Evolutionary conservation across 306 rosid genomes (phyloP).

Genomic region (Hippophae tibetana): DNA sequence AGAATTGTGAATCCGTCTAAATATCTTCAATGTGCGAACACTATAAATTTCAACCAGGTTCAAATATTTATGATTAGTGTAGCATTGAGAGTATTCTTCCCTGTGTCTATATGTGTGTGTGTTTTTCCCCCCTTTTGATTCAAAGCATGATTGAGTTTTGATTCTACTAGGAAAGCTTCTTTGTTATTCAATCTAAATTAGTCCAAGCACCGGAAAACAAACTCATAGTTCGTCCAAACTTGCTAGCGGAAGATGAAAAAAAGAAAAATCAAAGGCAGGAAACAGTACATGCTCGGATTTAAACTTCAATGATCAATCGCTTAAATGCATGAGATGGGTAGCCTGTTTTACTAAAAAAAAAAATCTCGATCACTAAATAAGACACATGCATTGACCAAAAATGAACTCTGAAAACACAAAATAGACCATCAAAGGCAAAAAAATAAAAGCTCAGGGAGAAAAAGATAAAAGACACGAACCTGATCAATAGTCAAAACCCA

Average conservation of each 20-base stretch:
- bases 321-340: slow-evolving; percentile 25
- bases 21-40: too few relatives aligned
- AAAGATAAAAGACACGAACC: background rate
- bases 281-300: slow-evolving; percentile 5
- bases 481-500: background rate
- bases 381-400: slow-evolving; percentile 13
- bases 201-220: background rate
- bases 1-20: too few relatives aligned
- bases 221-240: slow-evolving; percentile 7
- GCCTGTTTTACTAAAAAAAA: slow-evolving; percentile 1
- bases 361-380: slow-evolving; percentile 1
- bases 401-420: slow-evolving; percentile 12
- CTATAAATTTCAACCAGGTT: too few relatives aligned
- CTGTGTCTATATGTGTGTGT: too few relatives aligned
- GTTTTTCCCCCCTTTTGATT: too few relatives aligned
- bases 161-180: too few relatives aligned
- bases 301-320: slow-evolving; percentile 14
- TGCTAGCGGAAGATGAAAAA: background rate
- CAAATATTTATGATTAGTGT: too few relatives aligned
- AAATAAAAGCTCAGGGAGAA: background rate
- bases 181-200: background rate
- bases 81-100: too few relatives aligned
- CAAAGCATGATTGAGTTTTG: too few relatives aligned
- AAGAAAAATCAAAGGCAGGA: slow-evolving; percentile 5
- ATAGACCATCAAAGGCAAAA: slow-evolving; percentile 1